Evolutionary conservation across 73 alveolate genomes (phyloP), one percentile per base, ranked within the genome.

Genomic region (Paramecium caudatum): DNA sequence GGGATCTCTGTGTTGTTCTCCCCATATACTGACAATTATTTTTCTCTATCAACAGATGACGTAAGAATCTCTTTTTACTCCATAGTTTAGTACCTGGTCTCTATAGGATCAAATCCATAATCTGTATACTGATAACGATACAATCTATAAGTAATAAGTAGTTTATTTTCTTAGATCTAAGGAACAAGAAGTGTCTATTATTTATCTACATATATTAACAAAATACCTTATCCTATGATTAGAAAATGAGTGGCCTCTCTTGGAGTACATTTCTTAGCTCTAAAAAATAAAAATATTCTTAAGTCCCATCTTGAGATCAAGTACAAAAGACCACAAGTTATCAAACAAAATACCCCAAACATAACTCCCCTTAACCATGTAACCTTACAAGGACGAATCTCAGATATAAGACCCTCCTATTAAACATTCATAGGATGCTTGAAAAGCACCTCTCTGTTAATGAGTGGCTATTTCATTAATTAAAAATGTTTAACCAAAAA

Each of bases 1-100:
- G 93, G 93, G n/a, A 86, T 86, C 17, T 86, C 93, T 34, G 93
- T 86, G 12, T 86, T 63, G 15, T 86, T 86, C n/a, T 37, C 25
- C 9, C 93, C 90, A 61, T 62, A 84, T 37, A 32, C 49, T 21
- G 39, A 50, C 2, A 84, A 37, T 46, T 37, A 32, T 34, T 84
- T 2, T 4, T 50, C 61, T 68, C 82, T 12, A 84, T 61, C 37
- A 6, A 61, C 19, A 39, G 41, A 19, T 17, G 17, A 21, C 13
- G 36, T 21, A 10, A 45, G 8, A 9, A 74, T 74, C 13, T 37
- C 69, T 23, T 3, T 9, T 5, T 43, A 41, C 3, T 15, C 21
- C 68, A 41, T 74, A 3, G 17, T 37, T 47, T 74, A 21, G 43
- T 39, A 74, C 19, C 25, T 74, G 7, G 88, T 74, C 43, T 74